phyloP scores from a whole-genome alignment of 140 eudicot species.

The Oenanthe javanica region DNA sequence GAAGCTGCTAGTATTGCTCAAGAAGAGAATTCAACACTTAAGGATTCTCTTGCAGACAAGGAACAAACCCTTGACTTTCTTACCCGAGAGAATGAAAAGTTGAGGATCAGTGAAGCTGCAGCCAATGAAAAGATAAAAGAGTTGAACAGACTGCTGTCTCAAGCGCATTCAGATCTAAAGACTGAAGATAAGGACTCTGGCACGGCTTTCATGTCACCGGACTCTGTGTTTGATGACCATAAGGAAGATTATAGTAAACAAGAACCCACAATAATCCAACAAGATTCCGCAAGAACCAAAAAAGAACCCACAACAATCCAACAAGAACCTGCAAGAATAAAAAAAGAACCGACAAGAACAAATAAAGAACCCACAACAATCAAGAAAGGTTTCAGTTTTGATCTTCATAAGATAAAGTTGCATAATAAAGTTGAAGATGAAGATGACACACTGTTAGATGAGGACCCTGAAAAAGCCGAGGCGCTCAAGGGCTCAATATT shows the following conservation, averaged over 20 bases:
- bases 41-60: slow-evolving; percentile 59
- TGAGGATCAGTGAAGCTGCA: slow-evolving; percentile 62
- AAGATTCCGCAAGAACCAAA: too few species aligned
- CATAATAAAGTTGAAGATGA: slow-evolving; percentile 27
- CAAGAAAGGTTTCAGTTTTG: slow-evolving; percentile 40
- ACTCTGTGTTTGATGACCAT: slow-evolving; percentile 24
- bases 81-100: slow-evolving; percentile 55
- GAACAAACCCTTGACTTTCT: slow-evolving; percentile 58
- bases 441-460: slow-evolving; percentile 20
- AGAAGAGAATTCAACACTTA: slow-evolving; percentile 59
- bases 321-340: too few species aligned
- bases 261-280: too few species aligned
- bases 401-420: slow-evolving; percentile 39
- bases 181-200: slow-evolving; percentile 24
- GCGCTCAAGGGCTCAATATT: slow-evolving; percentile 75
- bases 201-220: slow-evolving; percentile 21
- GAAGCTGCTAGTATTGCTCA: slow-evolving; percentile 72
- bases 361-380: not conserved
- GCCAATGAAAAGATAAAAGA: slow-evolving; percentile 66
- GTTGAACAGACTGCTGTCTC: slow-evolving; percentile 41
- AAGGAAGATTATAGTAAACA: slow-evolving; percentile 13
- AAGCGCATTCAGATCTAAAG: slow-evolving; percentile 28
- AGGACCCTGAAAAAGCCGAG: slow-evolving; percentile 59
- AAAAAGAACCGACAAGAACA: not conserved
- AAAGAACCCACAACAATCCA: not conserved